Evolutionary conservation across 2,329 filamentous ascomycete genomes (phyloP).

Genomic region (Talaromyces verruculosus): DNA sequence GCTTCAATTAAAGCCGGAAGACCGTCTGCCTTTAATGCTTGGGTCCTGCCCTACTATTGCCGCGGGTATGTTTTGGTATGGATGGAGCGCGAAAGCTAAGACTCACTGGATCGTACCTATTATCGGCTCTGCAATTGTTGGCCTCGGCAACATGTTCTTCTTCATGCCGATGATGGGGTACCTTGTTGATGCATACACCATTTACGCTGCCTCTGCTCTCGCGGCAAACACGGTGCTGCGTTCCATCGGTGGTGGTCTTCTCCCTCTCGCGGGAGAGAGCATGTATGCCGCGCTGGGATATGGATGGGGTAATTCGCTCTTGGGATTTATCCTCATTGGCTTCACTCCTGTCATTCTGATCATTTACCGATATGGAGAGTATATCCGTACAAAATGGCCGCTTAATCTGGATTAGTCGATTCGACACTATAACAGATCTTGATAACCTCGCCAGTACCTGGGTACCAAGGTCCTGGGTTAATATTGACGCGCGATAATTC

Average conservation of each 20-base stretch:
- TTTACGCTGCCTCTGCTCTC: constrained; percentile 46
- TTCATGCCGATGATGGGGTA: constrained; percentile 59
- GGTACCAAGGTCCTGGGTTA: neutral
- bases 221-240: constrained; percentile 55
- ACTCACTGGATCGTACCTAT: constrained; percentile 59
- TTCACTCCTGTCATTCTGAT: constrained; percentile 41
- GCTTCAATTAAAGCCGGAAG: constrained; percentile 20
- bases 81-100: constrained; percentile 52
- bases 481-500: neutral
- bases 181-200: constrained; percentile 55
- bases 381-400: constrained; percentile 26
- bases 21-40: constrained; percentile 22
- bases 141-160: constrained; percentile 49
- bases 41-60: constrained; percentile 12
- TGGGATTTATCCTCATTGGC: constrained; percentile 55
- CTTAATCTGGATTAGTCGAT: constrained; percentile 18
- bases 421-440: neutral
- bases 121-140: constrained; percentile 54
- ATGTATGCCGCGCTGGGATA: constrained; percentile 47
- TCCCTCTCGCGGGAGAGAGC: constrained; percentile 58
- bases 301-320: constrained; percentile 51
- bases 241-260: constrained; percentile 55
- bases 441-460: neutral
- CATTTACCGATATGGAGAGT: constrained; percentile 33
- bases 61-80: constrained; percentile 52